These are phyloP conservation scores for Aquanectria penicillioides DNA, from an alignment of 2,329 filamentous ascomycete genomes.

Conservation along the genomic window DNA sequence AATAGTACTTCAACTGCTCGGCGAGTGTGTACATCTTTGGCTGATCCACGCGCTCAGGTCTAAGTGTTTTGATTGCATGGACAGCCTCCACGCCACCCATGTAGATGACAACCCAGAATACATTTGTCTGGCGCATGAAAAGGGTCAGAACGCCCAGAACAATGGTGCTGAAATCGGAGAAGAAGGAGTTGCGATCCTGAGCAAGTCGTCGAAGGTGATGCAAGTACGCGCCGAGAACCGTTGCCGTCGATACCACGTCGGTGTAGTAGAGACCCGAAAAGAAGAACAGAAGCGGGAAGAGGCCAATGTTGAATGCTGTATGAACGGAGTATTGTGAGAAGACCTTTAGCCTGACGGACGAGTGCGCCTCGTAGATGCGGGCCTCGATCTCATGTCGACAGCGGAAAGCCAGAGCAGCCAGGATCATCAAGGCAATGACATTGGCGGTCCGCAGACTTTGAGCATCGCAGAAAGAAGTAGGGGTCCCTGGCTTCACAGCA, in stretches of 20 bases:
- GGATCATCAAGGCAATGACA: conserved; percentile 49
- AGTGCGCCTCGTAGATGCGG: conserved; percentile 45
- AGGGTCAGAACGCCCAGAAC: conserved; percentile 73
- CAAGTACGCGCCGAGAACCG: conserved; percentile 77
- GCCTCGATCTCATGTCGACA: conserved; percentile 64
- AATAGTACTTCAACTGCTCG: conserved; percentile 51
- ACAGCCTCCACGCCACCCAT: conserved; percentile 71
- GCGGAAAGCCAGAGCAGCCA: conserved; percentile 58
- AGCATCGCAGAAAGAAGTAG: conserved; percentile 39
- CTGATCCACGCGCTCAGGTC: conserved; percentile 43
- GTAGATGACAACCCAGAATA: conserved; percentile 91
- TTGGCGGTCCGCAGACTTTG: conserved; percentile 60
- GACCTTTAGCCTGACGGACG: conserved; percentile 20
- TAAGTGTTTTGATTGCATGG: conserved; percentile 59
- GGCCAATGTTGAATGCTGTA: conserved; percentile 78
- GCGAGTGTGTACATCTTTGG: conserved; percentile 45
- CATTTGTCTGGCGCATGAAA: conserved; percentile 90
- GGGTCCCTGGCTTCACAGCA: conserved; percentile 20
- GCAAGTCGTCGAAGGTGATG: conserved; percentile 61
- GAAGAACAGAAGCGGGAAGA: conserved; percentile 94
- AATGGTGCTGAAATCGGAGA: conserved; percentile 57
- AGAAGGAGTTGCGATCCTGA: conserved; percentile 41
- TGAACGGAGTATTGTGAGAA: conserved; percentile 61
- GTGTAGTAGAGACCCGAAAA: conserved; percentile 97
- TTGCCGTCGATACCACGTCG: conserved; percentile 82